phyloP scores from a whole-genome alignment of 345 rosid genomes.

The Aquilaria malaccensis region DNA sequence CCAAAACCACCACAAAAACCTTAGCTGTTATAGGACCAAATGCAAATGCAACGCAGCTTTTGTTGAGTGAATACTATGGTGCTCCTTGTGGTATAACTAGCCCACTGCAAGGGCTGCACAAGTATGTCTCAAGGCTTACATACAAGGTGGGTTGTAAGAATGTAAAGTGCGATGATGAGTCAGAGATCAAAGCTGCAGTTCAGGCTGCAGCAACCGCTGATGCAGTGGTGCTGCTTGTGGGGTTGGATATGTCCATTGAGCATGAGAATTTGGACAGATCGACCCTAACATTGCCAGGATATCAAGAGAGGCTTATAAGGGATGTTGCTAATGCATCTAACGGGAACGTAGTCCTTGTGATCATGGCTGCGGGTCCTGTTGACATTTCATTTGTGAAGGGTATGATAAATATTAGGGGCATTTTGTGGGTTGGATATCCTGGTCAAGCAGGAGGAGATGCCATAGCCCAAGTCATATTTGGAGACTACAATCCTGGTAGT shows the following conservation, averaged over 20 bases:
- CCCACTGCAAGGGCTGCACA: conserved; percentile 43
- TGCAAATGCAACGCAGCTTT: conserved; percentile 31
- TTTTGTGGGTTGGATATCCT: conserved; percentile 52
- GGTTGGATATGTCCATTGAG: conserved; percentile 39
- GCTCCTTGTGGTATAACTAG: conserved; percentile 37
- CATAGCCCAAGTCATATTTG: conserved; percentile 40
- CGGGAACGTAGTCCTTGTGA: conserved; percentile 27
- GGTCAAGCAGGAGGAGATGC: conserved; percentile 54
- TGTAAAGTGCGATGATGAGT: conserved; percentile 23
- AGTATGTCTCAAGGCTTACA: conserved; percentile 15
- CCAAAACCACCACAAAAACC: conserved; percentile 13
- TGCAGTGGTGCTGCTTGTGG: conserved; percentile 29
- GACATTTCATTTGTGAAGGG: conserved; percentile 34
- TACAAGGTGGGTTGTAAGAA: conserved; percentile 26
- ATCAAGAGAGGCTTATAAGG: conserved; percentile 30
- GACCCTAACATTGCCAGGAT: conserved; percentile 38
- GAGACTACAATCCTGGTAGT: conserved; percentile 39
- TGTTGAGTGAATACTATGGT: conserved; percentile 47
- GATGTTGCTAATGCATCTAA: conserved; percentile 28
- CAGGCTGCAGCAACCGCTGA: conserved; percentile 23
- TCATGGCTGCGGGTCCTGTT: conserved; percentile 45
- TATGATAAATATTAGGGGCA: conserved; percentile 21
- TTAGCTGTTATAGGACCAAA: conserved; percentile 44
- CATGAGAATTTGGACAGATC: conserved; percentile 36
- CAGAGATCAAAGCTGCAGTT: conserved; percentile 15